Evolutionary conservation across 2,329 filamentous ascomycete genomes (phyloP).

Genomic region (Pseudogymnoascus sp.): DNA sequence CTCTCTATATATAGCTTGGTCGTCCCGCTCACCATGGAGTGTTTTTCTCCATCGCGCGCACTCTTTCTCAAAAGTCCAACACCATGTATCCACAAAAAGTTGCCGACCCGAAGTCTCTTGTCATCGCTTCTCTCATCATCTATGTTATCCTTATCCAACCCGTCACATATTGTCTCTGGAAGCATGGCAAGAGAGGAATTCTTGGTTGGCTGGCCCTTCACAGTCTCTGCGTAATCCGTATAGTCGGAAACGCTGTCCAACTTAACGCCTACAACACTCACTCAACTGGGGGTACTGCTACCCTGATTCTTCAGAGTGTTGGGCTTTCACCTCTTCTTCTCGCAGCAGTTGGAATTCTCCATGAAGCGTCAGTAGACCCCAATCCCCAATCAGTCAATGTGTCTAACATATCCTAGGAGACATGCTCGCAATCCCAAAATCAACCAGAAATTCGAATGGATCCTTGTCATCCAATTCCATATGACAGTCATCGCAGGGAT

Average conservation of each 20-base stretch:
- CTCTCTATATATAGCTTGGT: background rate
- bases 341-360: constrained; percentile 15
- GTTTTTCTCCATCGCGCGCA: background rate
- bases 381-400: background rate
- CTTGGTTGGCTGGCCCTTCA: constrained; percentile 13
- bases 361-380: constrained; percentile 18
- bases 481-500: background rate
- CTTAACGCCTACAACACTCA: constrained; percentile 7
- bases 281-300: background rate
- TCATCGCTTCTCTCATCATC: constrained; percentile 9
- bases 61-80: background rate
- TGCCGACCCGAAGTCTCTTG: background rate
- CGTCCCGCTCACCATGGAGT: background rate
- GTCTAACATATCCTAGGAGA: background rate
- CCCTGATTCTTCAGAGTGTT: constrained; percentile 15
- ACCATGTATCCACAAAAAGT: background rate
- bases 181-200: constrained; percentile 11
- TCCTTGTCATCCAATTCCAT: background rate
- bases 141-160: constrained; percentile 12
- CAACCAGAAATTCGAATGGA: background rate
- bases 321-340: constrained; percentile 19
- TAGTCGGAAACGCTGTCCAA: constrained; percentile 6
- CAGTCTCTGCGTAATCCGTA: background rate
- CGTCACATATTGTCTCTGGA: constrained; percentile 12
- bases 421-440: background rate